Conservation (phyloP, 345 rosid species). For the Cardiospermum halicacabum region DNA sequence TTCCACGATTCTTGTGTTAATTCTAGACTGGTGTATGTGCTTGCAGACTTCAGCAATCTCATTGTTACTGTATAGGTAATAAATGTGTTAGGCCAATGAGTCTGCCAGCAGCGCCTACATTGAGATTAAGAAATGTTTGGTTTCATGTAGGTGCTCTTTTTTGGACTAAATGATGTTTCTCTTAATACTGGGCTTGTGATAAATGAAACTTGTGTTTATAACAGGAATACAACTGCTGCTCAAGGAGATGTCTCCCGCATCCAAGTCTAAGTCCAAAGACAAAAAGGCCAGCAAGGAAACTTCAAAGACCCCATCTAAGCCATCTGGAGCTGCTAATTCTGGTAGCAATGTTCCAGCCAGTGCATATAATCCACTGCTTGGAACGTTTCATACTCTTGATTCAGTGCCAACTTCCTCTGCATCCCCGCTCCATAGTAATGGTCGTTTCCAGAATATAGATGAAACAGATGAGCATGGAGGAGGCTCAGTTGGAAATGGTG, state of each 20-base stretch:
- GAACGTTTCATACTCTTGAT: conserved; percentile 71
- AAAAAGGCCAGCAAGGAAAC: conserved; percentile 67
- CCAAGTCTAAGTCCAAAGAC: conserved; percentile 72
- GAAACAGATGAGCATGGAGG: conserved; percentile 57
- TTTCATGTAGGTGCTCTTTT: background rate
- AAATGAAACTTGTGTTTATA: conserved; percentile 12
- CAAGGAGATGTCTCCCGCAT: conserved; percentile 59
- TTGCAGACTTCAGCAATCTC: background rate
- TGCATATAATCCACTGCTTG: conserved; percentile 70
- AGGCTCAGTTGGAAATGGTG: conserved; percentile 39
- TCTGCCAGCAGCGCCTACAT: background rate
- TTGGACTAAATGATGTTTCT: background rate
- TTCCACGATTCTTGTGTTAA: background rate
- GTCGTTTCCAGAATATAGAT: conserved; percentile 66
- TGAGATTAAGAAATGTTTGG: conserved; percentile 1
- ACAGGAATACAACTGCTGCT: conserved; percentile 26
- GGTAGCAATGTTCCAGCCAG: conserved; percentile 54
- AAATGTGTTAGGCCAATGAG: background rate
- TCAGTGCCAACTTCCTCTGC: conserved; percentile 42
- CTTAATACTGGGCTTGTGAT: background rate
- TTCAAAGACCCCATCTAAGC: conserved; percentile 49
- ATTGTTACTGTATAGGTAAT: background rate
- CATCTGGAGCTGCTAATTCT: conserved; percentile 43
- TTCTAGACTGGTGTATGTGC: background rate
- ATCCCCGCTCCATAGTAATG: conserved; percentile 48